Percentiles rank a stretch among this genome's conserved stretches.
These are phyloP conservation scores for Xerocomus spinulosus DNA, from an alignment of 768 basidiomycete genomes.

Conservation along the genomic window DNA sequence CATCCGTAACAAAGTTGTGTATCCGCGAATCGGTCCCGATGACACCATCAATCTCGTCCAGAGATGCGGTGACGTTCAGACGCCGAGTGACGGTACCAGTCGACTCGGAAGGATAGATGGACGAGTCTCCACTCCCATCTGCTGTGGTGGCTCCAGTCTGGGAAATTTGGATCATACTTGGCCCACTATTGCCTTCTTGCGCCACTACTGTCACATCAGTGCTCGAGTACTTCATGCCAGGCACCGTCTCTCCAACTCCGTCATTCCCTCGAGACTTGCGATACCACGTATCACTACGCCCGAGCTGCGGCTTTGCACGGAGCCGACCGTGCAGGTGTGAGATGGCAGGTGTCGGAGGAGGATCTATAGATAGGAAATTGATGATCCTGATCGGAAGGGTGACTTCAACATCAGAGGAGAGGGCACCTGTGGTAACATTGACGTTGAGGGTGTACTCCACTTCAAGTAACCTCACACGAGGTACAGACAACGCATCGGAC, in stretches of 20 bases:
- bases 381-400: conserved; percentile 72
- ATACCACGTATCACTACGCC: conserved; percentile 28
- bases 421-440: conserved; percentile 52
- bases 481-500: conserved; percentile 67
- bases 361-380: conserved; percentile 84
- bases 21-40: conserved; percentile 21
- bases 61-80: conserved; percentile 10
- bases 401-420: conserved; percentile 61
- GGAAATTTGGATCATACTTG: conserved; percentile 6
- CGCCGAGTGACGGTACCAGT: conserved; percentile 19
- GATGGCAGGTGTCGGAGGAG: conserved; percentile 48
- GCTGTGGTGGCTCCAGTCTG: conserved; percentile 1
- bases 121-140: conserved; percentile 19
- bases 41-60: conserved; percentile 29
- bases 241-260: conserved; percentile 23
- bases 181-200: conserved; percentile 13
- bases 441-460: conserved; percentile 71
- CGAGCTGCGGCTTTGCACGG: conserved; percentile 21
- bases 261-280: conserved; percentile 24
- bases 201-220: conserved; percentile 26
- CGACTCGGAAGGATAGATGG: conserved; percentile 29
- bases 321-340: conserved; percentile 18
- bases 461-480: conserved; percentile 67
- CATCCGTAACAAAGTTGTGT: conserved; percentile 24
- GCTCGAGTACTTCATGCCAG: conserved; percentile 31